phyloP scores from a whole-genome alignment of 2,329 filamentous ascomycete genomes.

The Clonostachys chloroleuca region DNA sequence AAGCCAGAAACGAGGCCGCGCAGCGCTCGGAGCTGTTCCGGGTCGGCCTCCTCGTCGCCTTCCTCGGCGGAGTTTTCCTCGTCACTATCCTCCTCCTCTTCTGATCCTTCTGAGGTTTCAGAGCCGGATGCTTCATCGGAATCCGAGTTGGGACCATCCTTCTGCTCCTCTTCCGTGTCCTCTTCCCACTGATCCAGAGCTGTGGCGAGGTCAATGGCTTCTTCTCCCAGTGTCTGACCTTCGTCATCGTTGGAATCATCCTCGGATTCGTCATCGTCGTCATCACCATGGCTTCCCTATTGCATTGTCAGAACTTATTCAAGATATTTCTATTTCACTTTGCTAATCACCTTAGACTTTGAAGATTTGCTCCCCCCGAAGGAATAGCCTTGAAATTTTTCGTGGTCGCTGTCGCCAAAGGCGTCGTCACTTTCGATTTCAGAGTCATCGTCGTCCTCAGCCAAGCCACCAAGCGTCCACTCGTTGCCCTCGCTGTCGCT shows the following conservation, averaged over 20 bases:
- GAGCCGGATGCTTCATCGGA: conserved; percentile 32
- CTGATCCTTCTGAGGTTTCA: conserved; percentile 33
- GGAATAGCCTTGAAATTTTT: conserved; percentile 71
- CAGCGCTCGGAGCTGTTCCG: conserved; percentile 58
- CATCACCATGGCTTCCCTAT: background rate
- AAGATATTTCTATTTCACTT: background rate
- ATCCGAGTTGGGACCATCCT: conserved; percentile 28
- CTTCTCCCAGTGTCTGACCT: conserved; percentile 52
- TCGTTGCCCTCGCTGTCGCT: conserved; percentile 84
- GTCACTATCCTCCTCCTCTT: conserved; percentile 42
- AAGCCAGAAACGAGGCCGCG: conserved; percentile 68
- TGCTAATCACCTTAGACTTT: conserved; percentile 13
- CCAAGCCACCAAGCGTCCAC: conserved; percentile 68
- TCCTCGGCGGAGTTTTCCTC: conserved; percentile 47
- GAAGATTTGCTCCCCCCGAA: conserved; percentile 43
- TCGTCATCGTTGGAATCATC: conserved; percentile 48
- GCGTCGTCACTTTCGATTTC: conserved; percentile 71
- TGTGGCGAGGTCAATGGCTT: conserved; percentile 54
- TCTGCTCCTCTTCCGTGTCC: conserved; percentile 41
- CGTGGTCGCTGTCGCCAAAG: conserved; percentile 84
- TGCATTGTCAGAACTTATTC: conserved; percentile 5
- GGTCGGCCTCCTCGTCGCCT: conserved; percentile 34
- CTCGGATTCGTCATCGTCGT: conserved; percentile 54
- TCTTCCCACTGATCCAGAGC: conserved; percentile 52
- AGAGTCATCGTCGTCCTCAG: conserved; percentile 55